Evolutionary conservation across 352 stramenopile species (phyloP), one percentile per base, ranked within the genome.

Genomic region (Globisporangium perplexum): DNA sequence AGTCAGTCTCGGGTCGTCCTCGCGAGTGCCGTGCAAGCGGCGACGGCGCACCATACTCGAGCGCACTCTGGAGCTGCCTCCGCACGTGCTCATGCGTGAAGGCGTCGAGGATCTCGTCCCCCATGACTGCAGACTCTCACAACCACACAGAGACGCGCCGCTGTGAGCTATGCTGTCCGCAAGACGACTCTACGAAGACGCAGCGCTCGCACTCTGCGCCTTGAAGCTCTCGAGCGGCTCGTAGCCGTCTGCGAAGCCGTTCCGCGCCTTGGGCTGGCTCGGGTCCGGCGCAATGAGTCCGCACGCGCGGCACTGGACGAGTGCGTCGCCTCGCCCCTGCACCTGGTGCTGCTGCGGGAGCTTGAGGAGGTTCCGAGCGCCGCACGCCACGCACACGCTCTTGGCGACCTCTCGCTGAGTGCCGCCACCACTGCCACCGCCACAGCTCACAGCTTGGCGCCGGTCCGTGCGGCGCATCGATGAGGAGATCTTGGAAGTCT

Each of bases 361-460:
- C 6, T 54, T 43, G 17, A 74, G 47, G 30, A 74, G 48, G 28
- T 78, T 78, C 47, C 63, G 65, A 26, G 65, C 69, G 8, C 74
- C 77, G 31, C 77, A 88, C 23, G 68, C 71, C 30, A 88, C 62
- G 43, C 77, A 88, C 26, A 72, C 76, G 63, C 74, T 74, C 26
- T 62, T 62, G 12, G 69, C 50, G 22, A 44, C 31, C 47, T 62
- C 41, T 7, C 65, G 53, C 17, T 30, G 50, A n/a, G n/a, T n/a
- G n/a, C n/a, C n/a, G n/a, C n/a, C n/a, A 30, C 26, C 26, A n/a
- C n/a, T 39, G 31, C 22, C 58, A 46, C 4, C 53, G 24, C 4
- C 47, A 49, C n/a, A 31, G 28, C 44, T 53, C 53, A 26, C 54
- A 20, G 35, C 46, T 42, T 33, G 47, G 36, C 36, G 46, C 5